These are phyloP conservation scores for Przewalskia tangutica DNA, from an alignment of 257 asterid genomes.

Conservation along the genomic window DNA sequence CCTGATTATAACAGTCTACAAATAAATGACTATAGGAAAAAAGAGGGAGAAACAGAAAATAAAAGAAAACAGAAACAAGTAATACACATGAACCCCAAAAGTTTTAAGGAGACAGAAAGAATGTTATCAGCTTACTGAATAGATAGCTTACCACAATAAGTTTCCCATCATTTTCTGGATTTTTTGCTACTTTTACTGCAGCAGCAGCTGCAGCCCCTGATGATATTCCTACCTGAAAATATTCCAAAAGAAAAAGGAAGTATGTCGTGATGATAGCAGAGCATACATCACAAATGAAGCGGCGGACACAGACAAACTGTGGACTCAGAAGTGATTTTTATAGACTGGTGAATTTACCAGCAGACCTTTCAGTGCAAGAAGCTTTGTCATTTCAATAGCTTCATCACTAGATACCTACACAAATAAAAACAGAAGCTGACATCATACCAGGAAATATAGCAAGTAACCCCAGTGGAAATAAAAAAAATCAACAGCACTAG, in stretches of 20 bases:
- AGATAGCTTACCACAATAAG: conserved; percentile 39
- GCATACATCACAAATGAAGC: background rate
- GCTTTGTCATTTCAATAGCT: conserved; percentile 42
- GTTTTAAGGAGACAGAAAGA: background rate
- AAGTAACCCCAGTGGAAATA: background rate
- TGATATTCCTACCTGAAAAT: conserved; percentile 42
- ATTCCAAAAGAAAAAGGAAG: background rate
- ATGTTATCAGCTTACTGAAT: background rate
- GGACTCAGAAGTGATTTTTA: background rate
- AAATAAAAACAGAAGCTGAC: background rate
- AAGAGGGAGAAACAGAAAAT: no score
- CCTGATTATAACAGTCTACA: background rate
- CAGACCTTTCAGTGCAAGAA: conserved; percentile 42
- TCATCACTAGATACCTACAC: conserved; percentile 40
- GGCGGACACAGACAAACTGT: background rate
- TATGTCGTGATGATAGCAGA: background rate
- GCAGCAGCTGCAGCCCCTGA: conserved; percentile 61
- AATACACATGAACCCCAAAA: background rate
- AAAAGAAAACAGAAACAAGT: background rate
- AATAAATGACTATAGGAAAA: background rate
- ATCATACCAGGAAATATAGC: background rate
- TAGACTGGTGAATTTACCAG: conserved; percentile 22
- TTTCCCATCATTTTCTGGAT: conserved; percentile 44
- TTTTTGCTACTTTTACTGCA: conserved; percentile 37
- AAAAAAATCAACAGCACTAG: background rate